Evolutionary conservation across 176 grass and related monocot species (phyloP).

Genomic region (Canna indica): DNA sequence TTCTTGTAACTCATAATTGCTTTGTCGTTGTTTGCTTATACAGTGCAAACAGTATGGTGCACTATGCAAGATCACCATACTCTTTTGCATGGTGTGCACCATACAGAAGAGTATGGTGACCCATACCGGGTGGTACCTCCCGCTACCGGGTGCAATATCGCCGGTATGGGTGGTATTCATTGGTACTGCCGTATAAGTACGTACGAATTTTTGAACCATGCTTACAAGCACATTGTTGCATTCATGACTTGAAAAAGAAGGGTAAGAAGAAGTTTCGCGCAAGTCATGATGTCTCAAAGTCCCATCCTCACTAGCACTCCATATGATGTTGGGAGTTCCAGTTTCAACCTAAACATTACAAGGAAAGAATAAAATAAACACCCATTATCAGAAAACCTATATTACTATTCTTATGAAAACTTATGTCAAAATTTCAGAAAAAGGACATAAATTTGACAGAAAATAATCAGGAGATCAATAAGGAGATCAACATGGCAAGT

Average conservation of each 20-base stretch:
- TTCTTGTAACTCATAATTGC: too few relatives aligned
- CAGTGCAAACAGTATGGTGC: too few relatives aligned
- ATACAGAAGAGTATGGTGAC: too few relatives aligned
- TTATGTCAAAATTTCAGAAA: background rate
- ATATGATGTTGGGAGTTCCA: constrained; percentile 85
- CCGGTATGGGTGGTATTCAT: too few relatives aligned
- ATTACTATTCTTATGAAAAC: background rate
- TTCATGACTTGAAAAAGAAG: constrained; percentile 72
- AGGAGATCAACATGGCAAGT: background rate
- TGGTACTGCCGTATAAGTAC: too few relatives aligned
- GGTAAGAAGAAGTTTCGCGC: constrained; percentile 70
- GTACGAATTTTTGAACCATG: too few relatives aligned
- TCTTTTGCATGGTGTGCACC: too few relatives aligned
- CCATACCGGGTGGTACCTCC: too few relatives aligned
- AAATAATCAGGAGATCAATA: background rate
- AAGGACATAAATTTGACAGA: background rate
- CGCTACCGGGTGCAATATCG: too few relatives aligned
- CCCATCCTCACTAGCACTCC: constrained; percentile 96
- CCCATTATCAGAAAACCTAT: background rate
- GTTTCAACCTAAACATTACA: constrained; percentile 57
- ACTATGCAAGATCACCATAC: too few relatives aligned
- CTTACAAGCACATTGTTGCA: constrained; percentile 88
- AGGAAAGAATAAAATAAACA: background rate
- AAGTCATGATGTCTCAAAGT: constrained; percentile 96
- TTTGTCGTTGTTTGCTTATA: too few relatives aligned